Evolutionary conservation across 176 grass and related monocot genomes (phyloP), one percentile per base, ranked within the genome.

Genomic region (Saccharum spontaneum): DNA sequence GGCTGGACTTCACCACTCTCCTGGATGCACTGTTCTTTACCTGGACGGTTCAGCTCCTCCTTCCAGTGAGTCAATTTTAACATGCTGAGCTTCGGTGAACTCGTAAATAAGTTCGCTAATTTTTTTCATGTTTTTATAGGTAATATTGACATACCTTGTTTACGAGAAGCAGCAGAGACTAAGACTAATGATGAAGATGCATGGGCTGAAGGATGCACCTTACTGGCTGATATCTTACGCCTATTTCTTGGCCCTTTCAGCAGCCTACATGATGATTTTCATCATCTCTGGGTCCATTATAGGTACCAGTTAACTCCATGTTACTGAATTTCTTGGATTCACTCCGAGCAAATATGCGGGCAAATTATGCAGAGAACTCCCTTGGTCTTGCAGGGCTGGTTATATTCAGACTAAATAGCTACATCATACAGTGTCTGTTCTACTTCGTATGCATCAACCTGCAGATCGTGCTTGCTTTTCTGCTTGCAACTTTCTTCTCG

Each of bases 121-220:
- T 24, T 17, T 66, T 66, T 54, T 38, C 14, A 28, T 59, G 40
- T 12, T 59, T 26, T 59, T 11, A 7, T 8, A 82, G 80, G 67
- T 71, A 22, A 71, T 82, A 0, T 30, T 82, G 36, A 82, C 49
- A 71, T 71, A 71, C 69, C 80, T 82, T 16, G 90, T 94, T 59
- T 85, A 90, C 43, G 92, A 94, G 84, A 94, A 92, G 85, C 84
- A 94, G 65, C 84, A 90, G 23, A 92, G 89, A 23, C 60, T 92
- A 79, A 90, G 84, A 87, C 79, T 92, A 8, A 94, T 94, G 90
- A 94, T 94, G 92, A 92, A 92, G 64, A 92, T 94, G 89, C 92
- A 92, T 83, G 90, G 90, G 15, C 82, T 94, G 55, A 80, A 70
- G 61, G 82, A 92, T 69, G 84, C 72, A 39, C 87, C 87, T 11